Conservation (phyloP, 1,139 yeast genomes). For the Nadsonia starkeyi-henricii region DNA sequence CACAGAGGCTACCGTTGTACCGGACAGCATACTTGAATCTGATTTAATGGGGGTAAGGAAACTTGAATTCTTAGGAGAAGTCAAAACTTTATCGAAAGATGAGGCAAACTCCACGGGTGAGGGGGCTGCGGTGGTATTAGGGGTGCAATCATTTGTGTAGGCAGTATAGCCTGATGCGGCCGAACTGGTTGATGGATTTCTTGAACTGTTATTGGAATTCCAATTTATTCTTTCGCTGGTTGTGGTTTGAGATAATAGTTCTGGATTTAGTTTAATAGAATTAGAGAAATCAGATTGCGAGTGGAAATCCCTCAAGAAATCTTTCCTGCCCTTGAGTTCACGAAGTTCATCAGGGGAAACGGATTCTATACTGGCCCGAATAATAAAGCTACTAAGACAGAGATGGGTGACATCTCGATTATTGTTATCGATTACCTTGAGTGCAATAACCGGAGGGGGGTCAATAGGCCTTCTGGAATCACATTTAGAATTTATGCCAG, state of each 20-base stretch:
- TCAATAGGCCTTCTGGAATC: conserved; percentile 24
- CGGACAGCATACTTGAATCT: conserved; percentile 13
- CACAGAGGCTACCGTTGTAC: conserved; percentile 16
- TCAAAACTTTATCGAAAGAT: too few relatives aligned
- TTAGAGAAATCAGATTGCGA: too few relatives aligned
- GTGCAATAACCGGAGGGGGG: conserved; percentile 21
- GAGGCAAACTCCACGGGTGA: too few relatives aligned
- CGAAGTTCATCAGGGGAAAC: conserved; percentile 5
- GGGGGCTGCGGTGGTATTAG: too few relatives aligned
- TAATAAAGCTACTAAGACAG: conserved; percentile 16
- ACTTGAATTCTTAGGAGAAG: too few relatives aligned
- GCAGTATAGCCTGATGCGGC: too few relatives aligned
- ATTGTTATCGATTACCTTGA: conserved; percentile 12
- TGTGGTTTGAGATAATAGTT: too few relatives aligned
- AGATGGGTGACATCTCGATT: conserved; percentile 15
- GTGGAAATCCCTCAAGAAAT: neutral
- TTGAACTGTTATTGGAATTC: too few relatives aligned
- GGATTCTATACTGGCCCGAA: conserved; percentile 19
- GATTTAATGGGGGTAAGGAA: neutral
- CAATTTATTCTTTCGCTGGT: too few relatives aligned
- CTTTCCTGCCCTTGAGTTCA: neutral
- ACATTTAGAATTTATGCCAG: conserved; percentile 23
- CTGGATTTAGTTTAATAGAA: too few relatives aligned
- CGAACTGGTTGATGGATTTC: too few relatives aligned
- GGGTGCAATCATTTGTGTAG: too few relatives aligned